Conservation (phyloP, 345 rosid genomes). For the Eucalyptus rudis region DNA sequence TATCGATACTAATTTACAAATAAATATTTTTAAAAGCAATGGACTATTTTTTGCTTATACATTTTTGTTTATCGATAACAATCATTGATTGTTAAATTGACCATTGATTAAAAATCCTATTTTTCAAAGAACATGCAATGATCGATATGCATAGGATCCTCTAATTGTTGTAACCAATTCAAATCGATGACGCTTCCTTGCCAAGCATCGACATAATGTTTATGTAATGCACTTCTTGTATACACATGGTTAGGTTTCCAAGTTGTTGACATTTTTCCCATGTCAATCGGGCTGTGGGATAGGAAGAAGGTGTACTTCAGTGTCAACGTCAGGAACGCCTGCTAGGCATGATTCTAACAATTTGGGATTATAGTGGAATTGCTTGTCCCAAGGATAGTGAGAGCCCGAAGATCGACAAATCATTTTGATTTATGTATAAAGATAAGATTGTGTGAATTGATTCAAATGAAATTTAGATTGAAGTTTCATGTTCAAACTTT, state of each 20-base stretch:
- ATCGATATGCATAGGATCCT: background rate
- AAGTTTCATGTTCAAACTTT: background rate
- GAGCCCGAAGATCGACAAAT: background rate
- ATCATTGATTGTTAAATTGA: background rate
- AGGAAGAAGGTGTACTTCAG: background rate
- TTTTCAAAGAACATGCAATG: background rate
- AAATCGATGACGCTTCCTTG: background rate
- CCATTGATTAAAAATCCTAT: background rate
- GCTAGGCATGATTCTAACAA: background rate
- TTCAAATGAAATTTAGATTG: background rate
- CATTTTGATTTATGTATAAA: background rate
- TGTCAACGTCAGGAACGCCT: background rate
- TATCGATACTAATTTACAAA: background rate
- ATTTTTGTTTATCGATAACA: background rate
- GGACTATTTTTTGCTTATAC: background rate
- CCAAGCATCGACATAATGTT: background rate
- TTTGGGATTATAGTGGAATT: background rate
- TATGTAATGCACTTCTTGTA: background rate
- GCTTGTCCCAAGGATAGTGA: background rate
- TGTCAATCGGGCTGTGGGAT: background rate
- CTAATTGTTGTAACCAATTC: background rate
- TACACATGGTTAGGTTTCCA: background rate
- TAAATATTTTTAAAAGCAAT: background rate
- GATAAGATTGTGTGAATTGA: background rate
- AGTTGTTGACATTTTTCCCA: background rate